phyloP scores from a whole-genome alignment of 1,284 basidiomycete species.

The Waitea zeae region DNA sequence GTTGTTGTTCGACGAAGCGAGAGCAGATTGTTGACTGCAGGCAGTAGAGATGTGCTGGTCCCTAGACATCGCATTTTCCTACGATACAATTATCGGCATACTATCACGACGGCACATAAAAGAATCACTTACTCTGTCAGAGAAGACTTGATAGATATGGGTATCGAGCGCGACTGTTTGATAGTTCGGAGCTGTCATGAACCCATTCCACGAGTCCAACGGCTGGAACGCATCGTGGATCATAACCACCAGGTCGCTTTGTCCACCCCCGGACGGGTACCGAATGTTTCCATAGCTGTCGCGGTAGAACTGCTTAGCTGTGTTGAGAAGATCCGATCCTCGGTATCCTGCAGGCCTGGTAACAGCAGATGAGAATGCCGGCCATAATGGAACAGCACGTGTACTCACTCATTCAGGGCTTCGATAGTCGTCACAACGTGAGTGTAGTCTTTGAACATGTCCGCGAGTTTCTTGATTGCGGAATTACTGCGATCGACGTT shows the following conservation, averaged over 20 bases:
- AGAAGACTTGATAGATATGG: conserved; percentile 74
- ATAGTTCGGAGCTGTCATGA: conserved; percentile 38
- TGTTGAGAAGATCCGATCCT: conserved; percentile 32
- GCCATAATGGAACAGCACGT: neutral
- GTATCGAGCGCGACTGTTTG: conserved; percentile 71
- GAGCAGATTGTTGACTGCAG: conserved; percentile 29
- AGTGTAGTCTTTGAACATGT: conserved; percentile 35
- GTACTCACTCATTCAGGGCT: conserved; percentile 62
- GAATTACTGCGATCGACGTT: conserved; percentile 58
- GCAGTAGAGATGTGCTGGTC: conserved; percentile 49
- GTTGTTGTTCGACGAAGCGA: conserved; percentile 37
- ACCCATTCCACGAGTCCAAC: conserved; percentile 57
- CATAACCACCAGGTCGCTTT: conserved; percentile 48
- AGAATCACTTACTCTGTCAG: conserved; percentile 24
- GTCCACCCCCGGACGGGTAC: conserved; percentile 26
- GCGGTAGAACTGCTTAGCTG: conserved; percentile 53
- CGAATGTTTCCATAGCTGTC: conserved; percentile 65
- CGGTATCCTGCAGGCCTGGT: conserved; percentile 65
- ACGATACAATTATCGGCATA: too few species aligned
- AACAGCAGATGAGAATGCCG: conserved; percentile 2
- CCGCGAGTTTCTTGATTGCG: conserved; percentile 47
- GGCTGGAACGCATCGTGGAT: conserved; percentile 81
- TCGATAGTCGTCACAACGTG: conserved; percentile 57
- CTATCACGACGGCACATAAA: neutral
- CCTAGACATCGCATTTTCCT: conserved; percentile 35